Evolutionary conservation across 148 eudicot species (phyloP), one percentile per base, ranked within the genome.

Genomic region (Cornus suecica): DNA sequence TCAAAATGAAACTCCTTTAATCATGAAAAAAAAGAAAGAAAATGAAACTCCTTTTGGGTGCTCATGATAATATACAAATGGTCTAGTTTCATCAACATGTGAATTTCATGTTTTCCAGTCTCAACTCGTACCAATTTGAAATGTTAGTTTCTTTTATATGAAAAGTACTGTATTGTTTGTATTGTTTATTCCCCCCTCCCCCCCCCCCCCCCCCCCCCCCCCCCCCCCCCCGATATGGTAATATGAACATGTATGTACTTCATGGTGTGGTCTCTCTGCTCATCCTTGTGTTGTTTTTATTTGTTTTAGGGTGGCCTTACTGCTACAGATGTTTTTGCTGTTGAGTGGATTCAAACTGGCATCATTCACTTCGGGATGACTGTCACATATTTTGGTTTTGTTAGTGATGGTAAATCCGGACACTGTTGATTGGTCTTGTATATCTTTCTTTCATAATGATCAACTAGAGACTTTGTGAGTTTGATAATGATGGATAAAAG

Each of bases 241-340:
- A 29, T 41, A 7, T 28, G n/a, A 64, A 23, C 27, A 11, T 74
- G 61, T 26, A 27, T 28, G 45, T 63, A 32, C 60, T 22, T 74
- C 52, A n/a, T 23, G 32, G 13, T 10, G 1, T 23, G 30, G 15
- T 37, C 54, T 25, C 31, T 41, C 8, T 54, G 37, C 66, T 66
- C n/a, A 58, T 69, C 30, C 10, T 23, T 29, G 25, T 14, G 27
- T 58, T 68, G 25, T 52, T 71, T 72, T 82, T 75, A 52, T 75
- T 80, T 70, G 75, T 80, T 86, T 62, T 86, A 91, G 99, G 99
- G 99, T 70, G 99, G 97, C 66, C 99, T 92, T 71, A 93, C 99
- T 22, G 92, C 99, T 62, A 93, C 93, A 34, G 99, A 95, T 86
- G 99, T 95, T 82, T 95, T 93, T 82, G 94, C 97, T 61, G 97